Conservation (phyloP, 352 stramenopile species). For the Globisporangium uncinulatum region DNA sequence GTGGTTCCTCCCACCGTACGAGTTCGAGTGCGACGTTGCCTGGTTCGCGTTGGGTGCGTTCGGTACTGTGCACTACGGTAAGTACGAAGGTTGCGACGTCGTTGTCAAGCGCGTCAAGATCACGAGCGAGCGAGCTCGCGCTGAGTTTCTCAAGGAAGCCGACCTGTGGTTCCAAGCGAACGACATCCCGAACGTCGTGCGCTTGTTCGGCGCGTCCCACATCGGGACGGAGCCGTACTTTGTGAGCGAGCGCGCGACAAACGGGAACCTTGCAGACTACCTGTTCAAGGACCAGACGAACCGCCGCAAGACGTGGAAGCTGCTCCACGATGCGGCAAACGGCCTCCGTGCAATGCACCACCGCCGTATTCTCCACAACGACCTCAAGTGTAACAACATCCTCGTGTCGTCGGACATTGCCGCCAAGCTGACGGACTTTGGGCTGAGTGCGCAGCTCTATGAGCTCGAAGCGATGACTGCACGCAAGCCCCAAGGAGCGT, state of each 20-base stretch:
- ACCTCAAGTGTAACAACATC: constrained; percentile 2
- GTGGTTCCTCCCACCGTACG: constrained; percentile 10
- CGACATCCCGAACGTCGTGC: not conserved
- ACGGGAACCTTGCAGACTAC: not conserved
- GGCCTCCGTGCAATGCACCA: not conserved
- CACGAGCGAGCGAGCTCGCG: not conserved
- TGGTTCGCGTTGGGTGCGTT: not conserved
- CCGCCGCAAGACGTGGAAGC: not conserved
- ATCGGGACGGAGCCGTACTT: not conserved
- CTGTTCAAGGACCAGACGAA: not conserved
- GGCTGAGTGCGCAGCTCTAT: not conserved
- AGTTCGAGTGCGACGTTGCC: not conserved
- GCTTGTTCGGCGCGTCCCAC: not conserved
- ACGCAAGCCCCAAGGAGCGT: no score
- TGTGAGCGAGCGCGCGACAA: not conserved
- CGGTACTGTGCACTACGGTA: constrained; percentile 1
- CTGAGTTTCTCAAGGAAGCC: not conserved
- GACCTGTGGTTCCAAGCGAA: not conserved
- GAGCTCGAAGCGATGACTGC: not conserved
- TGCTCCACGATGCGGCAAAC: not conserved
- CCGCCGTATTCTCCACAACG: not conserved
- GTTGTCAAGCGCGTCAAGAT: not conserved
- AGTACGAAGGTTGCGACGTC: not conserved
- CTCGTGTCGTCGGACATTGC: not conserved
- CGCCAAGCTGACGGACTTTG: not conserved